Evolutionary conservation across 2,329 filamentous ascomycete genomes (phyloP), one percentile per base, ranked within the genome.

Genomic region (Pestalotiopsis sp.): DNA sequence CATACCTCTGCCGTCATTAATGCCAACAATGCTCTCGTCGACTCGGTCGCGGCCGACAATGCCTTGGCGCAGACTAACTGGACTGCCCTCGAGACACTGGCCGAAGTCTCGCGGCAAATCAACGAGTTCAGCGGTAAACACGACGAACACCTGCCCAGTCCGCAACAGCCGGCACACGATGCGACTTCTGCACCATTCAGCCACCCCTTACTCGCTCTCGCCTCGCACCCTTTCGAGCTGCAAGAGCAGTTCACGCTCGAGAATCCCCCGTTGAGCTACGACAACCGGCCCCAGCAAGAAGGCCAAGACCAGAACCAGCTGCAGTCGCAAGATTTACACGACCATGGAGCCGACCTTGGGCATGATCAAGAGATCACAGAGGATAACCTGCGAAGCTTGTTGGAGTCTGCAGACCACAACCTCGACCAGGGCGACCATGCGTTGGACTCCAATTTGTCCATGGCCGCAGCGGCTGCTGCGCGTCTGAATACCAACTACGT

Each of bases 41-140:
- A 66, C 13, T 61, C 71, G 59, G 70, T 62, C 61, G 68, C 71
- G 52, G 57, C 61, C 12, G 57, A 27, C 52, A 62, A 58, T 63
- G 65, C 59, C 20, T 59, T 67, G 14, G 23, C 72, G 31, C 71
- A 59, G 63, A 61, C 89, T 72, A 89, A 90, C 72, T 94, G 94
- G 86, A 94, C 93, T 70, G 93, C 93, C 1, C 84, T 97, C 49
- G 93, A 97, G 78, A 94, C 94, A 4, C 85, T 97, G 25, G 94
- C 94, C 39, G 94, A 97, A 80, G 94, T 95, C 0, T 97, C 94
- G 64, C 88, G 94, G 65, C 93, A 93, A 78, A 89, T 96, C 69
- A 62, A 62, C 31, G 92, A 92, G 73, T 84, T 90, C 17, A 87
- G 84, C 69, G 87, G 90, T 74, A 90, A 89, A 76, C 87, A 85